These are phyloP conservation scores for Colletotrichum coccodes DNA, from an alignment of 2,329 filamentous ascomycete species.

Conservation along the genomic window DNA sequence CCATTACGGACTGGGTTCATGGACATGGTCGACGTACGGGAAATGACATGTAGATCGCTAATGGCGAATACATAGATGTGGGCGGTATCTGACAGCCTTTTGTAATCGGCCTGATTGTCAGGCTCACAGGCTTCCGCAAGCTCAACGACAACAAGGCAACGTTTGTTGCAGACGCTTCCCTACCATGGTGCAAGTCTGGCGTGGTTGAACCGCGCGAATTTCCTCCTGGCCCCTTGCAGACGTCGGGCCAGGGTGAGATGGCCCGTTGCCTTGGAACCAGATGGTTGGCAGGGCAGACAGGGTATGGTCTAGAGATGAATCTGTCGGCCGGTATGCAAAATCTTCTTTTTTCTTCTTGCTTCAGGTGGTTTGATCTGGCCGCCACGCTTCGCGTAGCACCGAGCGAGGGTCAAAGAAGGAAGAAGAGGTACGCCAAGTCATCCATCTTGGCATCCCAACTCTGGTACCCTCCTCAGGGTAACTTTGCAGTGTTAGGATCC, in stretches of 20 bases:
- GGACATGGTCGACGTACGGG: too few relatives aligned
- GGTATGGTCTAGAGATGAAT: background rate
- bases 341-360: background rate
- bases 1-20: too few relatives aligned
- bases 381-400: background rate
- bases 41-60: too few relatives aligned
- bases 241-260: background rate
- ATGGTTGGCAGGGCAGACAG: background rate
- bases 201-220: background rate
- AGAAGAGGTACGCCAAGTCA: background rate
- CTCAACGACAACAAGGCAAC: background rate
- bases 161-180: background rate
- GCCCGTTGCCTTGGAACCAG: constrained; percentile 2
- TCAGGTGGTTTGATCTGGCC: background rate
- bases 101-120: background rate
- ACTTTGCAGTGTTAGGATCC: constrained; percentile 8
- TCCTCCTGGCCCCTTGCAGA: background rate
- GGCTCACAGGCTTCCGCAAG: background rate
- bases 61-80: background rate
- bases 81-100: background rate
- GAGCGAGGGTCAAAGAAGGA: background rate
- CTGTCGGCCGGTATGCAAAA: background rate
- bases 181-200: background rate
- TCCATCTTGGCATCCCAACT: background rate
- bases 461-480: constrained; percentile 7